These are phyloP conservation scores for Nakazawaea laoshanensis DNA, from an alignment of 805 yeast genomes.

Conservation along the genomic window DNA sequence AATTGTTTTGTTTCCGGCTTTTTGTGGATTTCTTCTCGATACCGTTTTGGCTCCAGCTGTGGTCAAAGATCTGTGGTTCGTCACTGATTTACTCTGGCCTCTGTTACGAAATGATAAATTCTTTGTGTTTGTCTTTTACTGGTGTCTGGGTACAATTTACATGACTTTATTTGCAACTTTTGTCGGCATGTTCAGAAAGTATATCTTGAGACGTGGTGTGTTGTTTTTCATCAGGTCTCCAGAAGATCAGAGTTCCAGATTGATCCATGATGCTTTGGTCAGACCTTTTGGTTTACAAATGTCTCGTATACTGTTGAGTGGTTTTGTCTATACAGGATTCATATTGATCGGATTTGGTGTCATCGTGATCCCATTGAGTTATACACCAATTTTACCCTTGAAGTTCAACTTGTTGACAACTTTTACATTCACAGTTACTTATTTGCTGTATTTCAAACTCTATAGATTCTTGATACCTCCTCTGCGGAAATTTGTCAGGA, in stretches of 20 bases:
- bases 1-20: slow-evolving; percentile 75
- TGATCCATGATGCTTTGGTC: slow-evolving; percentile 80
- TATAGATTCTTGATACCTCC: slow-evolving; percentile 2
- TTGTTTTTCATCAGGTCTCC: slow-evolving; percentile 88
- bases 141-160: slow-evolving; percentile 75
- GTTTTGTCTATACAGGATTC: slow-evolving; percentile 63
- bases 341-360: slow-evolving; percentile 70
- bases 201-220: slow-evolving; percentile 79
- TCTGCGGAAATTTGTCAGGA: slow-evolving; percentile 24
- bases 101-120: slow-evolving; percentile 4
- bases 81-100: slow-evolving; percentile 4
- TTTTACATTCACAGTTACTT: not conserved
- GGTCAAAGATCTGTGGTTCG: slow-evolving; percentile 10
- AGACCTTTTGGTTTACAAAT: slow-evolving; percentile 68
- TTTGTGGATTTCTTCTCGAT: slow-evolving; percentile 75
- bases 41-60: slow-evolving; percentile 57
- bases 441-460: slow-evolving; percentile 21
- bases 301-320: slow-evolving; percentile 65
- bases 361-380: slow-evolving; percentile 41
- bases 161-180: slow-evolving; percentile 84
- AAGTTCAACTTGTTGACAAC: slow-evolving; percentile 1
- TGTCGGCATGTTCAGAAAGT: slow-evolving; percentile 72
- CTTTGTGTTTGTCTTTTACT: slow-evolving; percentile 26
- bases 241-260: slow-evolving; percentile 83
- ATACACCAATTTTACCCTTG: slow-evolving; percentile 24